Evolutionary conservation across 257 asterid genomes (phyloP), one percentile per base, ranked within the genome.

Genomic region (Solanum pinnatisectum): DNA sequence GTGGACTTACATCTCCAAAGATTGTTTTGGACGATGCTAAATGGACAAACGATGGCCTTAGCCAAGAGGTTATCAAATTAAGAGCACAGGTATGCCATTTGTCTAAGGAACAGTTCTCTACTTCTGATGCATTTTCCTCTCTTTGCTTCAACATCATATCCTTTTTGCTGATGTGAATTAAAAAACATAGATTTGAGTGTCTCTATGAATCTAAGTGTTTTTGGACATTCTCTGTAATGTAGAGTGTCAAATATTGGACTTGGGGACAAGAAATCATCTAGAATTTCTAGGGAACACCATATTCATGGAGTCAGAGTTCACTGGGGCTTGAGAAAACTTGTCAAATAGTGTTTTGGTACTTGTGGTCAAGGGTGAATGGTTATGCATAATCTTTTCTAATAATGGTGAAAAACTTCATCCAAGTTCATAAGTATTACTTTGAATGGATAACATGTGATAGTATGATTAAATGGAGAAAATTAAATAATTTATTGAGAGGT

Each of bases 1-100:
- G 98, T 35, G 99, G 99, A 63, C 98, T 96, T 73, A 90, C 98
- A 59, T 95, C 98, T 25, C 98, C 98, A 25, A 95, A 95, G 89
- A 79, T 95, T 77, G 94, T 87, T 88, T 70, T 94, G 89, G 98
- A 93, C 70, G 96, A 96, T 37, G 90, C 93, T 52, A 96, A 93
- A 90, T 90, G 88, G 92, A 86, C 95, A 20, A 93, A 92, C 73
- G 98, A 93, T 87, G 90, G 90, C 92, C 97, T 93, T 88, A 93
- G 94, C 91, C 96, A 95, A 89, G 99, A 96, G 93, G 95, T 95
- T 87, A 87, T 89, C 84, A 95, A 92, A 89, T 92, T 96, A 90
- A 93, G 98, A 91, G 95, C 95, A 85, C 99, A 96, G 99, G 99
- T 96, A 90, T 84, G 30, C 44, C 52, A 68, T 67, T 86, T 88